phyloP scores from a whole-genome alignment of 1,139 yeast species.

The Zhuliangozyma parablackwelliae region DNA sequence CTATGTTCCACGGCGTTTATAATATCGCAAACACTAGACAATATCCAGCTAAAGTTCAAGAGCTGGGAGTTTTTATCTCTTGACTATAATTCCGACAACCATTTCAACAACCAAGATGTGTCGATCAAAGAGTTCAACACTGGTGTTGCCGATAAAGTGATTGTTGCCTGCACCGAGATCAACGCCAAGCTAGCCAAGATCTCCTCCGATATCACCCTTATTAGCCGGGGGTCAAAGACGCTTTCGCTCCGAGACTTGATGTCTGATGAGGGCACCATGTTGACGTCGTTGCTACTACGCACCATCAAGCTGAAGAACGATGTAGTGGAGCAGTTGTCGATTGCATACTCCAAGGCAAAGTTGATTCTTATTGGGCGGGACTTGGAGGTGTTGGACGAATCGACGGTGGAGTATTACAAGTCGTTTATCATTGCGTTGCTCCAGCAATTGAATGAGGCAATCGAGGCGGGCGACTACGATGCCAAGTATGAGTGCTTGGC shows the following conservation, averaged over 20 bases:
- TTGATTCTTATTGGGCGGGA: constrained; percentile 54
- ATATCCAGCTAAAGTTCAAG: constrained; percentile 42
- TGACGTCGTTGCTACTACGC: constrained; percentile 47
- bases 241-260: constrained; percentile 46
- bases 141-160: constrained; percentile 46
- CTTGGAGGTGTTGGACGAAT: constrained; percentile 38
- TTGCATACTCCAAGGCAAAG: constrained; percentile 54
- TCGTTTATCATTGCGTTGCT: constrained; percentile 48
- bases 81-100: constrained; percentile 44
- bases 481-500: constrained; percentile 57
- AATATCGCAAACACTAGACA: constrained; percentile 48
- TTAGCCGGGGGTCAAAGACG: constrained; percentile 38
- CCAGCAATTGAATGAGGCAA: constrained; percentile 48
- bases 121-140: constrained; percentile 40
- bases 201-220: constrained; percentile 42
- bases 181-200: constrained; percentile 38
- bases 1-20: constrained; percentile 48
- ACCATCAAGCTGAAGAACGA: constrained; percentile 46
- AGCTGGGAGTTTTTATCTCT: constrained; percentile 58
- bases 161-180: constrained; percentile 44
- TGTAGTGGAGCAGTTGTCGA: constrained; percentile 46
- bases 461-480: constrained; percentile 44
- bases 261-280: constrained; percentile 54
- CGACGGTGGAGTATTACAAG: constrained; percentile 46
- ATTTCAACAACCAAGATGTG: constrained; percentile 28